Base-by-base conservation (phyloP, 768 basidiomycete genomes). In the Agrocybe pediades region DNA sequence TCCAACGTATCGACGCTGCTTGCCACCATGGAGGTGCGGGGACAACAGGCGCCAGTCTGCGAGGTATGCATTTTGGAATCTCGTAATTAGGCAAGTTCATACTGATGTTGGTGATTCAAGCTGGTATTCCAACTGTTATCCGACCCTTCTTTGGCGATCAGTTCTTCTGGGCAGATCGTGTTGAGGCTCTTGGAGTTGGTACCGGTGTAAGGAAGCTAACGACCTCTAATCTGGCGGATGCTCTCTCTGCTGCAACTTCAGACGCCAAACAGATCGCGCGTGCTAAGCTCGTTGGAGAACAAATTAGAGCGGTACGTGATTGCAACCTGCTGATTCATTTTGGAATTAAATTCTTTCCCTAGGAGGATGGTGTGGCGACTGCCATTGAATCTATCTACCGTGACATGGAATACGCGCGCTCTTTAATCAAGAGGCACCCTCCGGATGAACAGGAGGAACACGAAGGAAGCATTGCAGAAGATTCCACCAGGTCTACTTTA, bases 1-100 rank as follows among this genome's bases (percentile, higher is more conserved):
- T 99, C 76, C 81, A 80, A 58, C 83, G 87, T 41, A 93, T 99
- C 54, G 91, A 95, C 65, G 96, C 94, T n/a, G 93, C 93, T 16
- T 97, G 95, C 58, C 96, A 99, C 75, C 96, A 99, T 64, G 96
- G 96, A 54, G 96, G 96, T 50, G 94, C 96, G 3, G 96, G 96
- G 19, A 97, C 96, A 2, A 95, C 94, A 1, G 95, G 95, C 8
- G 96, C 96, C 16, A 95, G 92, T 73, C 74, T 97, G 59, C 77
- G 94, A 80, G 94, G 93, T 94, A 55, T 49, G 56, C 43, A 17
- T 36, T 13, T 25, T 9, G 9, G 19, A 39, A 11, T 26, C 27
- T 29, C 45, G 24, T 27, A 24, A 25, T 24, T 7, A 25, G 20
- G 16, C 21, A 39, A 39, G 41, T 21, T 56, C 55, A 60, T 29